Percentiles rank a stretch among this genome's conserved stretches.
phyloP scores from a whole-genome alignment of 1,139 yeast genomes.

The Blastobotrys ciferrii region DNA sequence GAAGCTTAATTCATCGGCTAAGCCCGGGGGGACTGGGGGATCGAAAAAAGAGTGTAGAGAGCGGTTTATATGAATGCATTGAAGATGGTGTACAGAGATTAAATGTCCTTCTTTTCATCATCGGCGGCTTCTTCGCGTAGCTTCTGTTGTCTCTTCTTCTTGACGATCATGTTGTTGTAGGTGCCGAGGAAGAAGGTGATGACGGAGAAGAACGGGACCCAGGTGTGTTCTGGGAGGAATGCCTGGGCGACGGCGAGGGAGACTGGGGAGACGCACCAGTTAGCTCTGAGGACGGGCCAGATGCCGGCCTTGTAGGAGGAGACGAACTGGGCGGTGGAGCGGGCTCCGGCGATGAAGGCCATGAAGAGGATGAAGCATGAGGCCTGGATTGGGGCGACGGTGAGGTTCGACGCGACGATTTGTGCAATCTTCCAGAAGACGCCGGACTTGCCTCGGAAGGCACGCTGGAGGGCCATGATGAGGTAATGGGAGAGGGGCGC shows the following conservation, averaged over 20 bases:
- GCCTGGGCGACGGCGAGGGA: constrained; percentile 72
- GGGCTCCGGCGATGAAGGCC: constrained; percentile 42
- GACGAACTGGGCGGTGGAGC: constrained; percentile 32
- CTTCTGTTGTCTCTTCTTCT: constrained; percentile 41
- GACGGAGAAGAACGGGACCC: constrained; percentile 81
- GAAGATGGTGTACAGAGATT: neutral
- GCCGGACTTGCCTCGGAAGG: constrained; percentile 36
- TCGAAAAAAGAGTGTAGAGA: too few relatives aligned
- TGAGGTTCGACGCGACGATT: constrained; percentile 55
- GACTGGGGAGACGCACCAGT: constrained; percentile 63
- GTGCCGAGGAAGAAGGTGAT: constrained; percentile 77
- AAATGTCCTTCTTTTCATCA: constrained; percentile 17
- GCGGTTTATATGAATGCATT: too few relatives aligned
- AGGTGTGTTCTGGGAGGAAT: constrained; percentile 65
- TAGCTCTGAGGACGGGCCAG: constrained; percentile 56
- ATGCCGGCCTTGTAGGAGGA: constrained; percentile 52
- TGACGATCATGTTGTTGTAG: constrained; percentile 67
- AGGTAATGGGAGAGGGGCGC: constrained; percentile 72
- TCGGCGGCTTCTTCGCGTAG: constrained; percentile 30
- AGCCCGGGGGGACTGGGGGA: too few relatives aligned
- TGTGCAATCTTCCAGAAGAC: constrained; percentile 50
- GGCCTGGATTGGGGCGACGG: constrained; percentile 64
- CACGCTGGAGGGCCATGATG: constrained; percentile 35
- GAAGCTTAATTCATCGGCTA: too few relatives aligned
- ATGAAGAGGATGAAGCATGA: constrained; percentile 53